Conservation (phyloP, 192 early-diverging fungal genomes). For the Backusella liffmaniae region DNA sequence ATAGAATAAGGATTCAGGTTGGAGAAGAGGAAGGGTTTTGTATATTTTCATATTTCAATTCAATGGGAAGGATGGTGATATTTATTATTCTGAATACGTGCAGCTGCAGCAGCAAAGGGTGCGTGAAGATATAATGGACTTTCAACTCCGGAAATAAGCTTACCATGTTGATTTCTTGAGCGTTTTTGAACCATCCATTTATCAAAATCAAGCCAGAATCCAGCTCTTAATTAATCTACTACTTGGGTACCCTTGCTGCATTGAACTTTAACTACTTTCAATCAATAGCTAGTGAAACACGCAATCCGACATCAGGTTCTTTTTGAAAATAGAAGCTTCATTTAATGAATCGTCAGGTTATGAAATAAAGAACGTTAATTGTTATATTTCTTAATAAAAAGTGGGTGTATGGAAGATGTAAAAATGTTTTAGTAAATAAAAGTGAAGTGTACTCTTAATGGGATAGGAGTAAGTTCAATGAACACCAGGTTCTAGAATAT, state of each 20-base stretch:
- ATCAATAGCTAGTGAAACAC: not conserved
- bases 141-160: too few species aligned
- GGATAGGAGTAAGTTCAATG: too few species aligned
- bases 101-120: not conserved
- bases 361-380: not conserved
- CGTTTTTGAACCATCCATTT: too few species aligned
- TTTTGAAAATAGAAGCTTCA: not conserved
- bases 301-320: not conserved
- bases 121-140: too few species aligned
- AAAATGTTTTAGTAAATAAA: too few species aligned
- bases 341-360: not conserved
- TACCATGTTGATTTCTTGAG: too few species aligned
- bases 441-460: too few species aligned
- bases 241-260: not conserved
- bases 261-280: too few species aligned
- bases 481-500: too few species aligned
- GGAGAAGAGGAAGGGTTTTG: not conserved
- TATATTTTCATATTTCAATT: not conserved
- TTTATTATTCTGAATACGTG: not conserved
- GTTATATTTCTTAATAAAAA: not conserved
- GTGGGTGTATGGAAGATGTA: too few species aligned
- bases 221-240: not conserved
- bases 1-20: not conserved
- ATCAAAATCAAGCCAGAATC: too few species aligned
- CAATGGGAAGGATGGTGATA: not conserved